Evolutionary conservation across 768 basidiomycete species (phyloP), one percentile per base, ranked within the genome.

Genomic region (Leccinum truebloodii): DNA sequence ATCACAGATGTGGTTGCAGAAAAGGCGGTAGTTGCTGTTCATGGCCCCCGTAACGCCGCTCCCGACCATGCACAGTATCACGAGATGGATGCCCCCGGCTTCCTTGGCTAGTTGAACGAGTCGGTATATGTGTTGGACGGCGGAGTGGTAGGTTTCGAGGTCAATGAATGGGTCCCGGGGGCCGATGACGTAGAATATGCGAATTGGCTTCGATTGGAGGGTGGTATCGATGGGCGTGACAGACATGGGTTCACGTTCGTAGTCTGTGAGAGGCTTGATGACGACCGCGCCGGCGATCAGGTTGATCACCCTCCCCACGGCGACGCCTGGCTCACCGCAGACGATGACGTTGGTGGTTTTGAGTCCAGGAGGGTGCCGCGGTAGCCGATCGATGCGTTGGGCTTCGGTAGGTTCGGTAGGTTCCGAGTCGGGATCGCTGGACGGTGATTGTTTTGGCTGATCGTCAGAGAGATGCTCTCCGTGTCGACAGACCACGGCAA

Each of bases 311-410:
- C 66, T 57, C 10, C 68, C 66, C 10, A 67, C 65, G 16, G 65
- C 72, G n/a, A 64, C 58, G n/a, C 80, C 79, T 2, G 74, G 71
- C 54, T 79, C 75, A 7, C 80, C 79, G 51, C 80, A 80, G 18
- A 81, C 41, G n/a, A 81, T 65, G 49, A 81, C 63, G 56, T 80
- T 81, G 52, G 57, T 71, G 1, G 73, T 68, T 48, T 64, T 63
- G 9, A 53, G 39, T 3, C 65, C 61, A 0, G 58, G 70, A 9
- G 62, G 66, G 52, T 72, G 68, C 16, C 50, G 59, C 8, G 61
- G 67, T 14, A 69, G 57, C 16, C 30, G 48, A 10, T 58, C 61
- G 41, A 69, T 57, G 18, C 69, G 69, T 1, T 71, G 57, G 6
- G 59, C 57, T 51, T 71, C 69, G 30, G 57, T 57, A 1, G 8